A percentile compares a stretch with the other conserved stretches of the same genome.
Conservation (phyloP, 2,329 filamentous ascomycete species). For the Gnomoniopsis sp. region DNA sequence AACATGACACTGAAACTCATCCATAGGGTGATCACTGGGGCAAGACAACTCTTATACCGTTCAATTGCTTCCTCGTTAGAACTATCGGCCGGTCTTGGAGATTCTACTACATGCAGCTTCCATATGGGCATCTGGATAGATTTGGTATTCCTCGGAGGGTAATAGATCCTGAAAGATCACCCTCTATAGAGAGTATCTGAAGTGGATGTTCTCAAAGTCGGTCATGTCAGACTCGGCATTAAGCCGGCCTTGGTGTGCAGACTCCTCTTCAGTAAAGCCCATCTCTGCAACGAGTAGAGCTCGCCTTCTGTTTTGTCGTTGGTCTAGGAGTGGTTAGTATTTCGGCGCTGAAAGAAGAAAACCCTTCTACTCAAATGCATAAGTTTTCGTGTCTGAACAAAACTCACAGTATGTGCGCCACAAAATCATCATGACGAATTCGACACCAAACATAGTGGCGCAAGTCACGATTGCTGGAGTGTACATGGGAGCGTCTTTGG, state of each 20-base stretch:
- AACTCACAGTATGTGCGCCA: conserved; percentile 28
- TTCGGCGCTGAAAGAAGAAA: too few species aligned
- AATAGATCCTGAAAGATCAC: too few species aligned
- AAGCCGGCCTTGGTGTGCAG: conserved; percentile 22
- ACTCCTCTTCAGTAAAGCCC: conserved; percentile 26
- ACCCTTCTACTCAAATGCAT: neutral
- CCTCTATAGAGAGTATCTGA: conserved; percentile 7
- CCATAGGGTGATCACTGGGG: too few species aligned
- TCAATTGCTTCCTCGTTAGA: too few species aligned
- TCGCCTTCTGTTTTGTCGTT: conserved; percentile 26
- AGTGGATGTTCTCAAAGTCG: conserved; percentile 21
- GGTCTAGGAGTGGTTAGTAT: conserved; percentile 18
- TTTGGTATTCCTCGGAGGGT: too few species aligned
- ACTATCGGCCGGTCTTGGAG: too few species aligned
- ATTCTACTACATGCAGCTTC: too few species aligned
- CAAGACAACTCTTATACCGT: too few species aligned
- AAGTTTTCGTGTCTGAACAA: too few species aligned
- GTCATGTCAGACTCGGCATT: conserved; percentile 26
- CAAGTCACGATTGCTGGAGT: conserved; percentile 22
- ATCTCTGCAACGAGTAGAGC: conserved; percentile 21
- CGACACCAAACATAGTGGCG: conserved; percentile 24
- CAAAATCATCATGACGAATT: conserved; percentile 23
- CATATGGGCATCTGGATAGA: too few species aligned
- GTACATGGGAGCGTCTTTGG: conserved; percentile 20
- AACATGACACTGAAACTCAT: too few species aligned